Evolutionary conservation across 768 basidiomycete species (phyloP), one percentile per base, ranked within the genome.

Genomic region (Boletellus ananas): DNA sequence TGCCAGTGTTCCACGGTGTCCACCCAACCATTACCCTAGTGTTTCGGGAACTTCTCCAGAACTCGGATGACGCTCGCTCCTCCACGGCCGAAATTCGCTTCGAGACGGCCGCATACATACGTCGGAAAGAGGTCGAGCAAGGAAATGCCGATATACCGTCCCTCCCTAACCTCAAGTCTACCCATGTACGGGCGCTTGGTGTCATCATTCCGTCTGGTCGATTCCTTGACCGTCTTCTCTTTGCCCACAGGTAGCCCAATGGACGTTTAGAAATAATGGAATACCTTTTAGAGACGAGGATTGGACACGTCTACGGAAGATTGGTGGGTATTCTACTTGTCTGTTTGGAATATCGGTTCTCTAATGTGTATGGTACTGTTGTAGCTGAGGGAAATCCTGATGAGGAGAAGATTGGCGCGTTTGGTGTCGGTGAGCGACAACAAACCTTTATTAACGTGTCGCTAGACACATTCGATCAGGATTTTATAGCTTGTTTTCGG

Each of bases 261-360:
- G 92, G 84, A 78, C 79, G 0, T 91, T 97, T 64, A 83, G 78
- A 65, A 99, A 97, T 61, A 86, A 97, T 56, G 95, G 95, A 3
- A 80, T 84, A 8, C 54, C 76, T 3, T 99, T 99, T 65, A 69
- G 85, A 54, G 79, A 56, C 31, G 52, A 54, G 13, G 52, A 56
- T 35, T 58, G 57, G 57, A 45, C 52, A 13, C 48, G 57, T 23
- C 43, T 58, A 29, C 57, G 52, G 34, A 58, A 58, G 42, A 58
- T 58, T 11, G 57, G 57, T 55, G 13, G n/a, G 35, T 39, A 16
- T 8, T 11, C 13, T 18, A 7, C 9, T 11, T 10, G 20, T 43
- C 40, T 16, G 14, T 17, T n/a, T 21, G 44, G 31, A 45, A 29
- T 23, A 3, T 3, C 11, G 4, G 5, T 23, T 14, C 23, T 27